phyloP scores from a whole-genome alignment of 345 rosid genomes.

The Camelina hispida region DNA sequence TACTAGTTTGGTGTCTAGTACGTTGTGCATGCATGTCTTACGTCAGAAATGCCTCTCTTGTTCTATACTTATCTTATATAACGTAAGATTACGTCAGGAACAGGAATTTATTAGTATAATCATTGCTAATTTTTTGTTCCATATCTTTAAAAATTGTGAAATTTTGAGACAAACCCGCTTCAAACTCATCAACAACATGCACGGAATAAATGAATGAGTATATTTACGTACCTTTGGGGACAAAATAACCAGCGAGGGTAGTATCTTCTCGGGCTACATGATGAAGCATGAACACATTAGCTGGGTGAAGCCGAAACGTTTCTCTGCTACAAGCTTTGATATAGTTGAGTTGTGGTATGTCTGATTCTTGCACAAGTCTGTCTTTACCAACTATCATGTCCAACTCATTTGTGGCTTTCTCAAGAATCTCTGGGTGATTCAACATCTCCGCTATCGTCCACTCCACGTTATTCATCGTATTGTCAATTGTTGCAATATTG shows the following conservation, averaged over 20 bases:
- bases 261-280: constrained; percentile 45
- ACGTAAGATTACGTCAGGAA: background rate
- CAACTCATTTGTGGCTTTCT: constrained; percentile 38
- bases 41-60: background rate
- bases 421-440: constrained; percentile 40
- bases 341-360: constrained; percentile 42
- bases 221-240: constrained; percentile 40
- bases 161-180: too few species aligned
- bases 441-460: constrained; percentile 51
- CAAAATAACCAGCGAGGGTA: constrained; percentile 41
- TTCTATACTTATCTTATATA: background rate
- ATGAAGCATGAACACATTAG: constrained; percentile 37
- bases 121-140: background rate
- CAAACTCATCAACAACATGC: too few species aligned
- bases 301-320: constrained; percentile 43
- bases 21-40: background rate
- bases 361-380: constrained; percentile 47
- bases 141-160: background rate
- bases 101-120: background rate
- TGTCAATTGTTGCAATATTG: constrained; percentile 28
- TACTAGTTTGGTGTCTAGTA: background rate
- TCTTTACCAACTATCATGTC: constrained; percentile 45
- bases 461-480: constrained; percentile 43
- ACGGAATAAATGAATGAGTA: background rate
- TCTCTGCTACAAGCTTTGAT: constrained; percentile 43